Conservation (phyloP, 495 filamentous ascomycete genomes). For the Copromyces sp. region DNA sequence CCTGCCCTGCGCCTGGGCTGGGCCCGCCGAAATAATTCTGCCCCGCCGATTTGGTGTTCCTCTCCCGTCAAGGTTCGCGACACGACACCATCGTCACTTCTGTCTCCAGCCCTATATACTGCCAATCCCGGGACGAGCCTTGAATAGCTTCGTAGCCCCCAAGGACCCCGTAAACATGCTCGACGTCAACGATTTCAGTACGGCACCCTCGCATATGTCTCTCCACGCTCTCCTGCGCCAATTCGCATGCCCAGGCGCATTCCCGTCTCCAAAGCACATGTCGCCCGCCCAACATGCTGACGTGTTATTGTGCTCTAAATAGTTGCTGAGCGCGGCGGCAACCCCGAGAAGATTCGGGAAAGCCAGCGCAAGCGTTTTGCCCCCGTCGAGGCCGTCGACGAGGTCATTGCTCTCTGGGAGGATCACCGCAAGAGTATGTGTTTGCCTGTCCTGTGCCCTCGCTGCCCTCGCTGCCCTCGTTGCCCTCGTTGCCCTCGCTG, state of each 20-base stretch:
- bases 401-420: conserved; percentile 79
- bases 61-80: background rate
- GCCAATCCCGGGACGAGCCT: background rate
- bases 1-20: background rate
- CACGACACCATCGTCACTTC: background rate
- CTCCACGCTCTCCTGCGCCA: background rate
- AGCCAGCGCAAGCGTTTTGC: conserved; percentile 75
- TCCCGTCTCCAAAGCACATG: background rate
- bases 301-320: conserved; percentile 45
- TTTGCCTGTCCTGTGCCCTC: background rate
- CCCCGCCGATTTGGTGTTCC: conserved; percentile 21
- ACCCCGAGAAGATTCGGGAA: conserved; percentile 81
- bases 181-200: conserved; percentile 33
- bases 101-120: background rate
- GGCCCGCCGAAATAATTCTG: conserved; percentile 21
- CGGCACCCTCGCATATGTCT: background rate
- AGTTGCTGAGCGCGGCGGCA: conserved; percentile 74
- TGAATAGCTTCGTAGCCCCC: background rate
- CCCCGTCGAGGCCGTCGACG: conserved; percentile 73
- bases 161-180: conserved; percentile 17
- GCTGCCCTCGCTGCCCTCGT: too few species aligned
- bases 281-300: conserved; percentile 49
- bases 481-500: background rate
- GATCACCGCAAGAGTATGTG: conserved; percentile 68
- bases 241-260: background rate